Conservation (phyloP, 257 asterid genomes). For the Eucommia ulmoides region DNA sequence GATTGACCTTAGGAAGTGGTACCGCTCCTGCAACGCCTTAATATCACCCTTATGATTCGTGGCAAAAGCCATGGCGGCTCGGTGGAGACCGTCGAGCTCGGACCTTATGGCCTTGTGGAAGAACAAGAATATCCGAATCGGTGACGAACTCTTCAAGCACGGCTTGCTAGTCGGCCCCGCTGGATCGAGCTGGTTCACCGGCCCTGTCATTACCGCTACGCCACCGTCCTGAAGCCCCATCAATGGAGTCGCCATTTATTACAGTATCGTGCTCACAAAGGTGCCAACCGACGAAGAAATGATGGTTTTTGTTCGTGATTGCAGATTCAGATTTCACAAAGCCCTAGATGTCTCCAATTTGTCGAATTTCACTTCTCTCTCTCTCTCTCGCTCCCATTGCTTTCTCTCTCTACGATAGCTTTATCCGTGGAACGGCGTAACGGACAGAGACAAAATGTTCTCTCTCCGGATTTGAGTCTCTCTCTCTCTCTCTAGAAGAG, state of each 20-base stretch:
- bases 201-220: conserved; percentile 31
- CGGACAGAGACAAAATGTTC: conserved; percentile 1
- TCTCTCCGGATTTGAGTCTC: conserved; percentile 16
- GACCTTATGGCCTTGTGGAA: conserved; percentile 77
- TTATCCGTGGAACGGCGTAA: neutral
- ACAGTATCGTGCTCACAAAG: conserved; percentile 1
- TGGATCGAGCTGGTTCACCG: conserved; percentile 11
- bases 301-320: conserved; percentile 10
- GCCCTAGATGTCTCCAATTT: conserved; percentile 8
- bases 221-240: conserved; percentile 51
- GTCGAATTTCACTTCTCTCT: neutral
- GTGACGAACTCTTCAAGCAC: conserved; percentile 36
- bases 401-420: neutral
- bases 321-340: conserved; percentile 23
- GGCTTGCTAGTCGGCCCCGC: conserved; percentile 16
- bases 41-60: conserved; percentile 48
- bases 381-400: conserved; percentile 1
- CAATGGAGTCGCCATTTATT: conserved; percentile 32
- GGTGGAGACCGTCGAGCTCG: conserved; percentile 64
- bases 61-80: conserved; percentile 56
- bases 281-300: conserved; percentile 1
- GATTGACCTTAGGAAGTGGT: conserved; percentile 62
- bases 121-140: conserved; percentile 65
- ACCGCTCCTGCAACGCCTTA: conserved; percentile 49
- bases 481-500: conserved; percentile 3